These are phyloP conservation scores for Paratinospora sagittata DNA, from an alignment of 164 flowering plant species.

Conservation along the genomic window DNA sequence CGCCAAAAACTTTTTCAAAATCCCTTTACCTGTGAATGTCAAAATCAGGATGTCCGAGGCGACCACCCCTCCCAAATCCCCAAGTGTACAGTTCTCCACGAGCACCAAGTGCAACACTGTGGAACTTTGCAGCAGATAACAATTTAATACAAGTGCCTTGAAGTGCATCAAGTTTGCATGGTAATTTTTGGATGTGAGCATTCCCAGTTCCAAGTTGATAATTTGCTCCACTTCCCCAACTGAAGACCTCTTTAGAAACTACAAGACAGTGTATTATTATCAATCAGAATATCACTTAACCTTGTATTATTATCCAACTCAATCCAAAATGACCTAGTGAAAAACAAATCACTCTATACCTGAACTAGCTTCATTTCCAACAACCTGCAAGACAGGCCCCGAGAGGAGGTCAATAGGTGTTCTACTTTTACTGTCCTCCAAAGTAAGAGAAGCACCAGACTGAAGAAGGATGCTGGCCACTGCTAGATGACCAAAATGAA, in stretches of 20 bases:
- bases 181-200: slow-evolving; percentile 86
- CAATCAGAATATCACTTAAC: slow-evolving; percentile 1
- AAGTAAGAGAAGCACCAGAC: slow-evolving; percentile 72
- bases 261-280: not conserved
- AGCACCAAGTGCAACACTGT: slow-evolving; percentile 85
- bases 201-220: slow-evolving; percentile 99
- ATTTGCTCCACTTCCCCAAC: slow-evolving; percentile 99
- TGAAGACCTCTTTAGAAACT: slow-evolving; percentile 81
- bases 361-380: slow-evolving; percentile 46
- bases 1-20: not conserved
- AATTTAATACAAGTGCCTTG: slow-evolving; percentile 58
- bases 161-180: slow-evolving; percentile 92
- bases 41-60: slow-evolving; percentile 98
- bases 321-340: slow-evolving; percentile 8
- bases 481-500: slow-evolving; percentile 97
- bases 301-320: not conserved
- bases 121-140: slow-evolving; percentile 93
- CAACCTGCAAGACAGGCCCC: slow-evolving; percentile 72
- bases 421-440: slow-evolving; percentile 84
- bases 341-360: slow-evolving; percentile 32
- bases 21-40: slow-evolving; percentile 84
- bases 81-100: slow-evolving; percentile 89
- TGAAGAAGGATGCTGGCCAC: slow-evolving; percentile 83
- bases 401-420: slow-evolving; percentile 88
- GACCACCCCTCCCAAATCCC: slow-evolving; percentile 99